phyloP scores from a whole-genome alignment of 352 stramenopile genomes.

The Pythium insidiosum region DNA sequence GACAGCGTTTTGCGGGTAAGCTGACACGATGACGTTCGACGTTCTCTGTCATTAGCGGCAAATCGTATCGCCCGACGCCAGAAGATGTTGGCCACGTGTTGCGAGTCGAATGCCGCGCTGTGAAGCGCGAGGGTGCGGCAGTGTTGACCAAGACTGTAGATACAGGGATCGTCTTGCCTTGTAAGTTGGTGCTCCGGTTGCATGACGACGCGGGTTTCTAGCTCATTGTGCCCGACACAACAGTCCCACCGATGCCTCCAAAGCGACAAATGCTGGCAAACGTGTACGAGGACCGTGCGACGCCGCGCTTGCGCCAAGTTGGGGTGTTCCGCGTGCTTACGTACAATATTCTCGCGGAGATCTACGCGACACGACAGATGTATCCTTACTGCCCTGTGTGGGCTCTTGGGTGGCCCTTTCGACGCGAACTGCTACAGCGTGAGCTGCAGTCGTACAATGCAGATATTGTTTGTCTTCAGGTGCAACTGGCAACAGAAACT shows the following conservation, averaged over 20 bases:
- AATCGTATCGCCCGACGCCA: conserved; percentile 56
- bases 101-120: conserved; percentile 69
- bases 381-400: conserved; percentile 97
- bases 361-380: conserved; percentile 87
- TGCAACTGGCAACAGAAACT: no score
- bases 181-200: no score
- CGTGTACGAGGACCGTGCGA: conserved; percentile 66
- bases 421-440: conserved; percentile 84
- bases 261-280: conserved; percentile 79
- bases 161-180: conserved; percentile 80
- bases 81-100: conserved; percentile 75
- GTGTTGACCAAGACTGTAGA: conserved; percentile 72
- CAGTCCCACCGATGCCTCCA: conserved; percentile 70
- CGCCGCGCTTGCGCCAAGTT: conserved; percentile 66
- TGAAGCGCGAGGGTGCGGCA: conserved; percentile 34
- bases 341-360: conserved; percentile 90
- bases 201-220: no score
- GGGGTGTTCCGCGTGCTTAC: conserved; percentile 80
- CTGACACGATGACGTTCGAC: no score
- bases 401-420: conserved; percentile 96
- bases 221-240: no score
- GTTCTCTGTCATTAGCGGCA: no score
- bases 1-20: no score
- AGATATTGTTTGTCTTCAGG: conserved; percentile 96
- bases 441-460: conserved; percentile 89